Base-by-base conservation (phyloP, 257 asterid genomes). In the Leptodermis oblonga region DNA sequence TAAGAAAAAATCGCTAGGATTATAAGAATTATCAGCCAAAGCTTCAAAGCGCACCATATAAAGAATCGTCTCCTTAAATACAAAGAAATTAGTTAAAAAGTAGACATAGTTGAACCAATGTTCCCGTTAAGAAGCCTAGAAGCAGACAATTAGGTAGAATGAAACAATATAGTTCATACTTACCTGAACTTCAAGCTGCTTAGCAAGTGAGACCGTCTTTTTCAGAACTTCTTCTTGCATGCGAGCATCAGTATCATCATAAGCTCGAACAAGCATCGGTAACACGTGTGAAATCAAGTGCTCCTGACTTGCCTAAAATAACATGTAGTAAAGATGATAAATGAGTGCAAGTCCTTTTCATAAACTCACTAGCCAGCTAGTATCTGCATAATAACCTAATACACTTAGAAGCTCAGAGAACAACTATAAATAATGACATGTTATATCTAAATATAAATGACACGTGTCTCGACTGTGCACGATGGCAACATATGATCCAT, bases 171-270 rank as follows among this genome's bases (percentile, higher is more conserved):
- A 70, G 61, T 53, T 54, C 45, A 46, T 72, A 73, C 75, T 76
- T 62, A 94, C 99, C 97, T 91, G 98, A 77, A 78, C 82, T 81
- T 94, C 93, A 76, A 94, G 88, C 79, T 87, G 87, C 76, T 88
- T 94, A 69, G 95, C 87, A 79, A 94, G 98, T 22, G 82, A 67
- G 70, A 77, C 73, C 34, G 97, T 92, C 88, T 69, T 87, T 74
- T 91, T 94, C 22, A 94, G 88, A 77, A 82, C 98, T 85, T 94
- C 99, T 87, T 94, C 99, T 94, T 94, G 99, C 89, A 94, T 71
- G 72, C 98, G 95, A 75, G 96, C 80, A 85, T 94, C 99, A 46
- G 85, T 79, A 79, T 94, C 99, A 80, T 91, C 99, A 73, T 89
- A 91, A 65, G 99, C 98, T 75, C 97, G 94, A 72, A 89, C 87